Percentiles rank a stretch among this genome's conserved stretches.
These are phyloP conservation scores for Evernia prunastri DNA, from an alignment of 495 filamentous ascomycete genomes.

Conservation along the genomic window DNA sequence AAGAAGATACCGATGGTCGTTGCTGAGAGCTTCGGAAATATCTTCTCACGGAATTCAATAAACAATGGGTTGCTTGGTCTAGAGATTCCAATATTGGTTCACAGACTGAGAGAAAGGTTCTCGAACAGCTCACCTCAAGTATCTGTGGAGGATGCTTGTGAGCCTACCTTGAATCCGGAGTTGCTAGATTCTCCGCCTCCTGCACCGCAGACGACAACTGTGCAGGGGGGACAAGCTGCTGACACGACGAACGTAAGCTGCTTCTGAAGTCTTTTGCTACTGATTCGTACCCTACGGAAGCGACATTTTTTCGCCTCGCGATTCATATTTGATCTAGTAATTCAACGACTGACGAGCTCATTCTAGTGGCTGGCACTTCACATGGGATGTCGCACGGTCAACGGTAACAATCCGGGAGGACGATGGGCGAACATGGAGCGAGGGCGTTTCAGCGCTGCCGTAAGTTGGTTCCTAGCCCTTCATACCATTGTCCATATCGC, in stretches of 20 bases:
- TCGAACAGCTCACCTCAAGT: conserved; percentile 3
- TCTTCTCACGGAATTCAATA: conserved; percentile 82
- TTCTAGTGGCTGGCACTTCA: conserved; percentile 71
- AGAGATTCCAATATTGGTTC: conserved; percentile 68
- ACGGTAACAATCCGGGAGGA: conserved; percentile 67
- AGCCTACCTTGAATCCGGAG: conserved; percentile 37
- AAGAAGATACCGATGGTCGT: conserved; percentile 80
- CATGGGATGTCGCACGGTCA: conserved; percentile 75
- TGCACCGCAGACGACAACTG: conserved; percentile 28
- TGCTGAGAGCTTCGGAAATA: conserved; percentile 81
- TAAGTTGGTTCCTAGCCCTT: neutral
- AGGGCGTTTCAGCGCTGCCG: conserved; percentile 78
- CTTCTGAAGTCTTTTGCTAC: too few species aligned
- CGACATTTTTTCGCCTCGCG: too few species aligned
- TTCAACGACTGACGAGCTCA: too few species aligned
- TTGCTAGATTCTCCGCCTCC: conserved; percentile 41
- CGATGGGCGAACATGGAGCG: conserved; percentile 57
- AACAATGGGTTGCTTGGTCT: conserved; percentile 87
- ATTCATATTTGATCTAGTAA: too few species aligned
- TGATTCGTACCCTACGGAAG: too few species aligned
- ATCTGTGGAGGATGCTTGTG: conserved; percentile 29
- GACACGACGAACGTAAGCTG: conserved; percentile 58
- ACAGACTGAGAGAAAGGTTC: conserved; percentile 55
- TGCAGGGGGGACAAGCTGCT: conserved; percentile 47
- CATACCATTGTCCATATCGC: neutral